Evolutionary conservation across 345 rosid species (phyloP).

Genomic region (Microthlaspi erraticum): DNA sequence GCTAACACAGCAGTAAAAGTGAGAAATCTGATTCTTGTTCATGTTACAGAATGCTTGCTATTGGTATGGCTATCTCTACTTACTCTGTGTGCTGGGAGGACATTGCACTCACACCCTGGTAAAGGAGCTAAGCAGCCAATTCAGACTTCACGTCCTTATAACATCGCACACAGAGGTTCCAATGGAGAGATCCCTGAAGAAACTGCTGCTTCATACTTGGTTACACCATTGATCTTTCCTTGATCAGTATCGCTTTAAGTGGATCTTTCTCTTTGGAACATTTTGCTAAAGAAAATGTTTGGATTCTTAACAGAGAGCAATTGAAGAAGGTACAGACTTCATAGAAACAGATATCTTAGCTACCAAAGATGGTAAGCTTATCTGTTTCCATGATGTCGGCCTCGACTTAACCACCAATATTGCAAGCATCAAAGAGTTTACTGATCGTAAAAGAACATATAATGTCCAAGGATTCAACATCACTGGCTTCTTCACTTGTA

Average conservation of each 20-base stretch:
- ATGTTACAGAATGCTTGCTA: conserved; percentile 53
- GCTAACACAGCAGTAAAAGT: background rate
- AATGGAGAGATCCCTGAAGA: conserved; percentile 97
- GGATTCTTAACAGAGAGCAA: conserved; percentile 70
- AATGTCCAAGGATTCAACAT: conserved; percentile 74
- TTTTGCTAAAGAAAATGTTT: background rate
- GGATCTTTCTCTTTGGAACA: background rate
- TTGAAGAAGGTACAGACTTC: conserved; percentile 95
- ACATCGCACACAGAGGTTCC: conserved; percentile 94
- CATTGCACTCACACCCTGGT: conserved; percentile 72
- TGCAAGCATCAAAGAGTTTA: conserved; percentile 69
- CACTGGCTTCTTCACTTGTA: conserved; percentile 84
- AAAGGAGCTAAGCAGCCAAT: conserved; percentile 52
- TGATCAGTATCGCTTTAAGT: background rate
- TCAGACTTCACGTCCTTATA: conserved; percentile 88
- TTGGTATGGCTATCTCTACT: conserved; percentile 55
- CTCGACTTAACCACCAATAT: conserved; percentile 77
- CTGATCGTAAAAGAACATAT: conserved; percentile 76
- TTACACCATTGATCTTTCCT: conserved; percentile 40
- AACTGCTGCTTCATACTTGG: conserved; percentile 89
- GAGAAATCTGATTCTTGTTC: background rate
- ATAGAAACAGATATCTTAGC: conserved; percentile 88
- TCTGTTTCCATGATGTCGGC: conserved; percentile 75
- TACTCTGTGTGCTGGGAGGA: conserved; percentile 64
- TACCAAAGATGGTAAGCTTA: conserved; percentile 84